Evolutionary conservation across 2,329 filamentous ascomycete species (phyloP).

Genomic region (Cucurbitaria berberidis): DNA sequence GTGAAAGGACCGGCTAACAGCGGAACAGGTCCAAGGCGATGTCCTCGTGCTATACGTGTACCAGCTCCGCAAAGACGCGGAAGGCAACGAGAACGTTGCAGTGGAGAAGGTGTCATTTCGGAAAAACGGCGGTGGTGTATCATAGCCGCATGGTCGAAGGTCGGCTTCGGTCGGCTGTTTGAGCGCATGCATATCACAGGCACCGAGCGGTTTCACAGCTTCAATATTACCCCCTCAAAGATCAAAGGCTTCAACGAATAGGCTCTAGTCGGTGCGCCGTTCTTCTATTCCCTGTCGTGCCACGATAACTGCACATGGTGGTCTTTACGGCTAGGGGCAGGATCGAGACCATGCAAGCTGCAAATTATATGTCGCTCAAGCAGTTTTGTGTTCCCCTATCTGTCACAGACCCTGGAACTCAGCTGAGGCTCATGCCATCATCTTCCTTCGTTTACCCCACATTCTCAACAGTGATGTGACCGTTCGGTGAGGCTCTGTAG

Average conservation of each 20-base stretch:
- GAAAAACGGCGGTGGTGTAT: conserved; percentile 54
- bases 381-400: conserved; percentile 9
- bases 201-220: conserved; percentile 12
- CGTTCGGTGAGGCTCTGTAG: conserved; percentile 27
- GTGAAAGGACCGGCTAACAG: conserved; percentile 23
- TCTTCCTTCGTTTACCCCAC: conserved; percentile 27
- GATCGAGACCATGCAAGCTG: conserved; percentile 15
- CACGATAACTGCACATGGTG: conserved; percentile 22
- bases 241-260: conserved; percentile 1
- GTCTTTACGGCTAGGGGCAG: conserved; percentile 27
- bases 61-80: conserved; percentile 59
- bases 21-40: conserved; percentile 83
- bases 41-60: conserved; percentile 96
- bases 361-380: conserved; percentile 3
- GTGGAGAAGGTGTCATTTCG: conserved; percentile 64
- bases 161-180: conserved; percentile 18
- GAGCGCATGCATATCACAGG: conserved; percentile 7
- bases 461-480: conserved; percentile 25
- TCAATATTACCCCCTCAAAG: conserved; percentile 4
- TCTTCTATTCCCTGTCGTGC: conserved; percentile 15
- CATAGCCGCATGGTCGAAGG: conserved; percentile 29
- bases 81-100: conserved; percentile 60
- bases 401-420: conserved; percentile 14
- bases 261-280: conserved; percentile 1
- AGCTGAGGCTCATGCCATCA: conserved; percentile 27